Percentiles rank a stretch among this genome's conserved stretches.
Conservation (phyloP, 2,329 filamentous ascomycete genomes). For the Talaromyces pinophilus region DNA sequence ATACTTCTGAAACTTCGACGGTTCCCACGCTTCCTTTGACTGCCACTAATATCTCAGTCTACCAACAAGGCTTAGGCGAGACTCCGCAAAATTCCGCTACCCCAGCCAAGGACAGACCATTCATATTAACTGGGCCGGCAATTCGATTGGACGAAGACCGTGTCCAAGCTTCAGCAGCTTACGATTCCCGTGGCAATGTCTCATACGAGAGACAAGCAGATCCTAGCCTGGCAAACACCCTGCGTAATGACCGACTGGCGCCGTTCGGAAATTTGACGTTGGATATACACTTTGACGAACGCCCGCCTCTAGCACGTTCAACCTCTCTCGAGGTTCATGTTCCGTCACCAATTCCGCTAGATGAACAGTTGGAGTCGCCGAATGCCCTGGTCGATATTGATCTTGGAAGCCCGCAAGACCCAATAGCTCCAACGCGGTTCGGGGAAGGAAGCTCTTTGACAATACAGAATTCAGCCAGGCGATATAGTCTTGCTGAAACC, state of each 20-base stretch:
- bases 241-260: not conserved
- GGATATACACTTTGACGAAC: conserved; percentile 4
- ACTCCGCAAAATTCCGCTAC: not conserved
- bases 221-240: not conserved
- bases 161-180: not conserved
- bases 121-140: not conserved
- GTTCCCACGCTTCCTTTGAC: not conserved
- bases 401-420: not conserved
- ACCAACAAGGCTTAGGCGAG: not conserved
- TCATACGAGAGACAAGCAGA: not conserved
- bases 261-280: not conserved
- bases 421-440: not conserved
- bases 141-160: not conserved
- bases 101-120: not conserved
- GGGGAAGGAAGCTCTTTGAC: not conserved
- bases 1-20: conserved; percentile 4
- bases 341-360: conserved; percentile 12
- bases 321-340: conserved; percentile 22
- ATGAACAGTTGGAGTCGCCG: not conserved
- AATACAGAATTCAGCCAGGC: not conserved
- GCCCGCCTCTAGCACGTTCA: conserved; percentile 12
- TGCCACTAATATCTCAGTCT: conserved; percentile 7
- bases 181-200: not conserved
- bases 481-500: conserved; percentile 10
- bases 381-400: not conserved